A percentile compares a stretch with the other conserved stretches of the same genome.
These are phyloP conservation scores for Pythium dissotocum DNA, from an alignment of 352 stramenopile species.

Conservation along the genomic window DNA sequence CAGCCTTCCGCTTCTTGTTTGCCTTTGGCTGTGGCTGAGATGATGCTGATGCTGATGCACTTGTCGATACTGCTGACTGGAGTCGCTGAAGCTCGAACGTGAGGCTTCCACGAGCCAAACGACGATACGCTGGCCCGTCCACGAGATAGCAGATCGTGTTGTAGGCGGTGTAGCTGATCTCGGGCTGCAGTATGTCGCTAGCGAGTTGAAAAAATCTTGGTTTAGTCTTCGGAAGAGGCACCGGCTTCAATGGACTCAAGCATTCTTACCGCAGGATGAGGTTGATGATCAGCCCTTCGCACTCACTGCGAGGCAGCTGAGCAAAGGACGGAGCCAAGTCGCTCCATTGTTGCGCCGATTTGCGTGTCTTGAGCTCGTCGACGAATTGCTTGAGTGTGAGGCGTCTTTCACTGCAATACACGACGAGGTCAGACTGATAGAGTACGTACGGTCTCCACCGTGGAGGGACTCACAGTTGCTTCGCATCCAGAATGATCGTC, in stretches of 20 bases:
- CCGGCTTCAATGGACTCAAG: too few relatives aligned
- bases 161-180: constrained; percentile 80
- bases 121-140: constrained; percentile 38
- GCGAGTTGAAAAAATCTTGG: too few relatives aligned
- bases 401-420: constrained; percentile 45
- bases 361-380: constrained; percentile 63
- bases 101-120: constrained; percentile 21
- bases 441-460: too few relatives aligned
- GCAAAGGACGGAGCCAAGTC: constrained; percentile 41
- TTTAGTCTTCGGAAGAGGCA: too few relatives aligned
- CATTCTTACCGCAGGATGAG: constrained; percentile 37
- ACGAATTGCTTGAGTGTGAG: constrained; percentile 73
- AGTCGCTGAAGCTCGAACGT: constrained; percentile 26
- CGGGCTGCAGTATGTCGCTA: constrained; percentile 47
- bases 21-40: neutral
- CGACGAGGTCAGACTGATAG: neutral
- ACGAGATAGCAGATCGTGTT: constrained; percentile 77
- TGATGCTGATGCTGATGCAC: neutral
- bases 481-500: constrained; percentile 44
- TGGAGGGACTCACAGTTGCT: constrained; percentile 38
- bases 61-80: neutral
- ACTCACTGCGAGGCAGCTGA: constrained; percentile 37
- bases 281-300: constrained; percentile 56
- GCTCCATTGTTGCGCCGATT: constrained; percentile 39
- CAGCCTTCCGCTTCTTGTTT: constrained; percentile 22